phyloP scores from a whole-genome alignment of 805 yeast species.

The Ogataea degrootiae region DNA sequence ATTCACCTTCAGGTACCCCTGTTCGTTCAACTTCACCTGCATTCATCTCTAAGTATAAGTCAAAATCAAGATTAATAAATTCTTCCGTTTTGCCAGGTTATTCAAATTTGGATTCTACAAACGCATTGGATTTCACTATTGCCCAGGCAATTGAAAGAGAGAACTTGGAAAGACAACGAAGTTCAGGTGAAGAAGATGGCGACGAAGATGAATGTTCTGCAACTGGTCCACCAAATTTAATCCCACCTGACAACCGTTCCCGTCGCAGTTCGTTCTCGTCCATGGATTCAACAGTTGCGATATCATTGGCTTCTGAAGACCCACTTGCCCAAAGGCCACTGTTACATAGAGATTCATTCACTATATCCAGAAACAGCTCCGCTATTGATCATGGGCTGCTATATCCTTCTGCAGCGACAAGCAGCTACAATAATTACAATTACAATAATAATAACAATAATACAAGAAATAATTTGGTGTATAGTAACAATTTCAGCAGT shows the following conservation, averaged over 20 bases:
- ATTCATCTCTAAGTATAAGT: constrained; percentile 12
- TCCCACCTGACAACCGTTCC: no score
- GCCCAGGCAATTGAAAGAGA: constrained; percentile 16
- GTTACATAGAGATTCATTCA: constrained; percentile 10
- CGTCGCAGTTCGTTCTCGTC: constrained; percentile 11
- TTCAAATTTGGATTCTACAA: constrained; percentile 11
- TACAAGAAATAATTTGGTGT: no score
- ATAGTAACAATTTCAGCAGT: background rate
- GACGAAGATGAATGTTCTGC: background rate
- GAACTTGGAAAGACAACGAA: background rate
- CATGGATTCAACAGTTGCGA: constrained; percentile 8
- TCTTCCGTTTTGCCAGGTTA: constrained; percentile 20
- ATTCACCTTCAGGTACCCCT: constrained; percentile 9
- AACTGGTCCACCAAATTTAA: background rate
- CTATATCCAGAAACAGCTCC: constrained; percentile 10
- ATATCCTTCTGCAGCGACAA: no score
- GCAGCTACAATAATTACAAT: background rate
- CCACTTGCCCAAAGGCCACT: constrained; percentile 15
- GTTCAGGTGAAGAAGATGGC: constrained; percentile 1
- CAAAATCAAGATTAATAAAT: constrained; percentile 18
- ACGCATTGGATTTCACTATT: constrained; percentile 22
- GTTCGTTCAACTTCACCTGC: constrained; percentile 20
- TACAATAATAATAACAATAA: background rate
- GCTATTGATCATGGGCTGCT: background rate
- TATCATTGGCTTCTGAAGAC: constrained; percentile 17